Conservation (phyloP, 2,329 filamentous ascomycete species). For the Fusarium proliferatum region DNA sequence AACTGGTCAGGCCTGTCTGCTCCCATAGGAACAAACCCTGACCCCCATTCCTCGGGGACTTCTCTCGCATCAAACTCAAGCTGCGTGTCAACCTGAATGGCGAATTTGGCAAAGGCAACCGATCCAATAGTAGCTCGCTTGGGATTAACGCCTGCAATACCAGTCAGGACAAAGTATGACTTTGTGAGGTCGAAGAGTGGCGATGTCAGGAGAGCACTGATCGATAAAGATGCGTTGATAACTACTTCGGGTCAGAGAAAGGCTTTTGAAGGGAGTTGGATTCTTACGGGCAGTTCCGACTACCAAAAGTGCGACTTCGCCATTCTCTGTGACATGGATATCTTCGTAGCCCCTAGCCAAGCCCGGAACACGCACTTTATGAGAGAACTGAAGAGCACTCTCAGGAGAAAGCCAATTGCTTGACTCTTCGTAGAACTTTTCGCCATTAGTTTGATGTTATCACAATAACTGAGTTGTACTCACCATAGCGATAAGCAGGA, state of each 20-base stretch:
- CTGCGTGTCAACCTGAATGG: slow-evolving; percentile 31
- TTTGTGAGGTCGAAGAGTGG: slow-evolving; percentile 27
- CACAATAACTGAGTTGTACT: accelerated
- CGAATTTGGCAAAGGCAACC: slow-evolving; percentile 37
- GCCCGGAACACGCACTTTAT: slow-evolving; percentile 20
- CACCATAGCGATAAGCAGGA: slow-evolving; percentile 33
- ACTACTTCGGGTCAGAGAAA: background rate
- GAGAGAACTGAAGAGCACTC: slow-evolving; percentile 18
- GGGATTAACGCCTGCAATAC: slow-evolving; percentile 36
- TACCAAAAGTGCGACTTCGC: slow-evolving; percentile 20
- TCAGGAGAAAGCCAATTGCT: slow-evolving; percentile 18
- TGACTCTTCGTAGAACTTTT: slow-evolving; percentile 27
- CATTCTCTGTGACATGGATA: slow-evolving; percentile 12
- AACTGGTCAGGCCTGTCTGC: slow-evolving; percentile 23
- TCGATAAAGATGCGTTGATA: slow-evolving; percentile 29
- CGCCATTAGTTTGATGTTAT: background rate
- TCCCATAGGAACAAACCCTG: slow-evolving; percentile 33
- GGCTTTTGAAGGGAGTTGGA: accelerated
- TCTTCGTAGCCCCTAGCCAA: slow-evolving; percentile 25
- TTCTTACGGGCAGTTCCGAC: slow-evolving; percentile 27
- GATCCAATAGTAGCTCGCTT: slow-evolving; percentile 36
- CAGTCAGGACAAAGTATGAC: slow-evolving; percentile 36
- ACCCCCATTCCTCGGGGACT: slow-evolving; percentile 29
- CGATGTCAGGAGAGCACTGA: slow-evolving; percentile 25
- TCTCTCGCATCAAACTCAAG: slow-evolving; percentile 36